Conservation (phyloP, 106 monocot genomes). For the Phalaenopsis aphrodite region DNA sequence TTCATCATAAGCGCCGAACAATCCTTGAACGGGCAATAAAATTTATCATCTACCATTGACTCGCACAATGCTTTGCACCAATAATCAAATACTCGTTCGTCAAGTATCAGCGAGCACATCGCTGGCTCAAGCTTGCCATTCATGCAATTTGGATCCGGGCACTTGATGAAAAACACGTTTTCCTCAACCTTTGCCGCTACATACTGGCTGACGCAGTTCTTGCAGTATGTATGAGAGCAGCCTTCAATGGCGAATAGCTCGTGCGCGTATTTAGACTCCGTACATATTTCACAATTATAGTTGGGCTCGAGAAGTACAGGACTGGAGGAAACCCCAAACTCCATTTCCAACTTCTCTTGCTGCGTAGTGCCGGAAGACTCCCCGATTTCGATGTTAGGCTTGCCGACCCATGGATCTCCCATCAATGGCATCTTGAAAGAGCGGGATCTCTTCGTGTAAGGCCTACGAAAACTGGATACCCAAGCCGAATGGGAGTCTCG, state of each 20-base stretch:
- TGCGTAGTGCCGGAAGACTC: slow-evolving; percentile 1
- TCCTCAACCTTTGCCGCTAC: slow-evolving; percentile 41
- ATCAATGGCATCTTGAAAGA: background rate
- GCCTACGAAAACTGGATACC: background rate
- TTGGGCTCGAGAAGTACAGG: background rate
- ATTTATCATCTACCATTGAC: slow-evolving; percentile 19
- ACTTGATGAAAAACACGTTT: slow-evolving; percentile 31
- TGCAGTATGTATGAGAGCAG: slow-evolving; percentile 52
- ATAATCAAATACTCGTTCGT: slow-evolving; percentile 27
- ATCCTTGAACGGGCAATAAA: slow-evolving; percentile 69
- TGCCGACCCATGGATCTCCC: background rate
- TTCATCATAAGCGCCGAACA: slow-evolving; percentile 56
- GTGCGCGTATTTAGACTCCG: slow-evolving; percentile 17
- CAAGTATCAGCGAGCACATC: slow-evolving; percentile 32
- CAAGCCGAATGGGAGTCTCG: background rate
- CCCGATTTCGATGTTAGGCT: background rate
- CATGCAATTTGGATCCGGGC: slow-evolving; percentile 56
- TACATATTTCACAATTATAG: slow-evolving; percentile 51
- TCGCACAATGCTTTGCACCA: slow-evolving; percentile 51
- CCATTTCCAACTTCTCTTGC: background rate
- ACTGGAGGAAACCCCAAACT: background rate
- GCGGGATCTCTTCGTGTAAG: background rate
- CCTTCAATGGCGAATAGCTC: slow-evolving; percentile 17
- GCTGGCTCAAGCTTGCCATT: slow-evolving; percentile 34
- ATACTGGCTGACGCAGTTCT: slow-evolving; percentile 38